phyloP scores from a whole-genome alignment of 345 rosid species.

The Populus ilicifolia region DNA sequence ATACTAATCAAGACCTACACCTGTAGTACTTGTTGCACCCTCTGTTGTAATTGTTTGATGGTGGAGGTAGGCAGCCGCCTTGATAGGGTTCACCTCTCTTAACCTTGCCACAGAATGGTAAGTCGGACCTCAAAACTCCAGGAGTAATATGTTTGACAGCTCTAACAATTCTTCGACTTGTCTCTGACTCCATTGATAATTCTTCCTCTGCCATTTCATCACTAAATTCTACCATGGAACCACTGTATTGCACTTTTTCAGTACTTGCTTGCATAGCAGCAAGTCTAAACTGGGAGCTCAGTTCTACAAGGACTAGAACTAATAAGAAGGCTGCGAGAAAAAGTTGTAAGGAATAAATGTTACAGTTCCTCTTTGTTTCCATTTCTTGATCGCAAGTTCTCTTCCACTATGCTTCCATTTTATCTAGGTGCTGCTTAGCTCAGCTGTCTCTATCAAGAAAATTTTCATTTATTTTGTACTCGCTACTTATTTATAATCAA shows the following conservation, averaged over 20 bases:
- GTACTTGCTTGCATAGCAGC: background rate
- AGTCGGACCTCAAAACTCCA: slow-evolving; percentile 5
- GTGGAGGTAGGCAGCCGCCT: slow-evolving; percentile 14
- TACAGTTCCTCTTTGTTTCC: background rate
- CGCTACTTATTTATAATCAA: background rate
- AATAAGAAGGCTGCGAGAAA: background rate
- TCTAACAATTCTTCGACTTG: slow-evolving; percentile 3
- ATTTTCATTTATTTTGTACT: background rate
- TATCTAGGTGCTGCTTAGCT: background rate
- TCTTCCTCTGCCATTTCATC: slow-evolving; percentile 9
- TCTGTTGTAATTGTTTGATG: slow-evolving; percentile 10
- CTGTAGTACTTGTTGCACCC: slow-evolving; percentile 14
- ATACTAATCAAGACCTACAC: slow-evolving; percentile 9
- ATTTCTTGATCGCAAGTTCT: background rate
- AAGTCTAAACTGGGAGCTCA: background rate
- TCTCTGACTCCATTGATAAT: slow-evolving; percentile 10
- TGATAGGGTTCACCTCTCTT: slow-evolving; percentile 10
- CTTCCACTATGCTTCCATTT: background rate
- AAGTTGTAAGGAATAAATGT: background rate
- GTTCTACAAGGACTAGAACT: background rate
- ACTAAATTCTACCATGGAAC: slow-evolving; percentile 10
- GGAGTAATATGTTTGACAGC: background rate
- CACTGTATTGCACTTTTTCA: background rate
- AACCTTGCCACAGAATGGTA: background rate
- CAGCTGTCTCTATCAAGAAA: background rate